Percentiles rank a stretch among this genome's conserved stretches.
Evolutionary conservation across 306 rosid genomes (phyloP).

Genomic region (Sesbania bispinosa): DNA sequence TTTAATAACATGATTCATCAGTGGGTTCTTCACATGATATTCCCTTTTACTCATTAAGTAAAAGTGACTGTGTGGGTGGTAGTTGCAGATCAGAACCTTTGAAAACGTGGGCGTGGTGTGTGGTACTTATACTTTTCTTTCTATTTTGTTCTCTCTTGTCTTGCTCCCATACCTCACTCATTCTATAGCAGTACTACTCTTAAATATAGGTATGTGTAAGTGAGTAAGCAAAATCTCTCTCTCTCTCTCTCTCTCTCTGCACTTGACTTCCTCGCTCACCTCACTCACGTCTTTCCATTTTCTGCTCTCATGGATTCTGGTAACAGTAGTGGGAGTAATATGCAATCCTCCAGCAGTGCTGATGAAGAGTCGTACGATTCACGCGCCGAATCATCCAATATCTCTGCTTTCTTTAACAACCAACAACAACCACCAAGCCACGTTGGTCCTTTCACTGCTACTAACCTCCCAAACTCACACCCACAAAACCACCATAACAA

Average conservation of each 20-base stretch:
- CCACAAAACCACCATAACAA: background rate
- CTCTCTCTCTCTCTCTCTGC: too few species aligned
- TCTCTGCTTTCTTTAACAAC: slow-evolving; percentile 46
- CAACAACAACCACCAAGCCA: slow-evolving; percentile 2
- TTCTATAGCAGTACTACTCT: too few species aligned
- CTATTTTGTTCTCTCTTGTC: background rate
- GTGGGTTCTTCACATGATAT: slow-evolving; percentile 42
- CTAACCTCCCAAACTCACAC: slow-evolving; percentile 1
- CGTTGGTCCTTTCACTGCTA: slow-evolving; percentile 24
- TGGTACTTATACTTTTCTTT: too few species aligned
- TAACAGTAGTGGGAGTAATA: slow-evolving; percentile 62
- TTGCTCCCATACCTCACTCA: slow-evolving; percentile 12
- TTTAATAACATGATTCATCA: slow-evolving; percentile 27
- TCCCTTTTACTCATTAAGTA: slow-evolving; percentile 32
- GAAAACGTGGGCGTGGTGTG: too few species aligned
- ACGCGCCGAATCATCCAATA: slow-evolving; percentile 53
- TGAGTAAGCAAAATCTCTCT: slow-evolving; percentile 30
- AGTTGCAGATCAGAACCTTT: slow-evolving; percentile 40
- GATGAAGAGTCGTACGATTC: slow-evolving; percentile 87
- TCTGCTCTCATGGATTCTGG: slow-evolving; percentile 72
- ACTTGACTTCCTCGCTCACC: too few species aligned
- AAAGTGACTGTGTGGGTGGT: slow-evolving; percentile 28
- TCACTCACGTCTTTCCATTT: slow-evolving; percentile 35
- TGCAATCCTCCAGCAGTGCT: slow-evolving; percentile 86
- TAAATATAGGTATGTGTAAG: slow-evolving; percentile 33